These are phyloP conservation scores for Pseudopithomyces maydicus DNA, from an alignment of 2,329 filamentous ascomycete genomes.

Conservation along the genomic window DNA sequence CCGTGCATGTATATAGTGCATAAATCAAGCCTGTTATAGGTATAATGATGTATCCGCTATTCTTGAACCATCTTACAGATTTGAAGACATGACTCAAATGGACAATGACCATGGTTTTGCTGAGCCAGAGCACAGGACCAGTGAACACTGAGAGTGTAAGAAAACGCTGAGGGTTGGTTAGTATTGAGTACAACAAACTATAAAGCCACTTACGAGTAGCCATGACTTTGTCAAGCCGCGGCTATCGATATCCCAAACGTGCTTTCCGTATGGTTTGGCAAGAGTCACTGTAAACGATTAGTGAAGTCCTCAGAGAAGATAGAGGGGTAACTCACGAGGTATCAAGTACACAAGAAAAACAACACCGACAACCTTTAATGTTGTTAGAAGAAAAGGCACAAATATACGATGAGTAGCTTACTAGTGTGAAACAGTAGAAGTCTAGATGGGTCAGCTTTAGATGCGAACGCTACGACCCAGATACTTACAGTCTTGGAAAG, in stretches of 20 bases:
- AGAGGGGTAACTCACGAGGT: slow-evolving; percentile 13
- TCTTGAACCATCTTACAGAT: slow-evolving; percentile 23
- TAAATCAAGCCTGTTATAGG: slow-evolving; percentile 22
- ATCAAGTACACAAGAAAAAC: slow-evolving; percentile 23
- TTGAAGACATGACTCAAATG: slow-evolving; percentile 19
- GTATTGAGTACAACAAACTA: not conserved
- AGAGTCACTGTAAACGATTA: slow-evolving; percentile 13
- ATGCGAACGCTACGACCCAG: not conserved
- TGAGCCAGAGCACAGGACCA: slow-evolving; percentile 25
- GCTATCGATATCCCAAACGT: slow-evolving; percentile 24
- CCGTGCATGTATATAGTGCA: slow-evolving; percentile 19
- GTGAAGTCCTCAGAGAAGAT: not conserved
- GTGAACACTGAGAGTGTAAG: slow-evolving; percentile 17
- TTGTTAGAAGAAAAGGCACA: slow-evolving; percentile 1
- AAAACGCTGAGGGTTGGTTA: slow-evolving; percentile 14
- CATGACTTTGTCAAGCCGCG: slow-evolving; percentile 12
- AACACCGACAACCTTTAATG: slow-evolving; percentile 13
- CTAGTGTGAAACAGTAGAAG: slow-evolving; percentile 11
- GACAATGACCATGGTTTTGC: slow-evolving; percentile 23
- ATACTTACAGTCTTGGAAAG: slow-evolving; percentile 21
- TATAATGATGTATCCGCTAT: slow-evolving; percentile 20
- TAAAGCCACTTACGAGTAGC: slow-evolving; percentile 12
- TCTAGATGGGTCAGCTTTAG: slow-evolving; percentile 12
- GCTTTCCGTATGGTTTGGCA: slow-evolving; percentile 17
- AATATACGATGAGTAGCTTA: slow-evolving; percentile 4